A percentile compares a stretch with the other conserved stretches of the same genome.
phyloP scores from a whole-genome alignment of 164 flowering plant species.

The Cinnamomum micranthum region DNA sequence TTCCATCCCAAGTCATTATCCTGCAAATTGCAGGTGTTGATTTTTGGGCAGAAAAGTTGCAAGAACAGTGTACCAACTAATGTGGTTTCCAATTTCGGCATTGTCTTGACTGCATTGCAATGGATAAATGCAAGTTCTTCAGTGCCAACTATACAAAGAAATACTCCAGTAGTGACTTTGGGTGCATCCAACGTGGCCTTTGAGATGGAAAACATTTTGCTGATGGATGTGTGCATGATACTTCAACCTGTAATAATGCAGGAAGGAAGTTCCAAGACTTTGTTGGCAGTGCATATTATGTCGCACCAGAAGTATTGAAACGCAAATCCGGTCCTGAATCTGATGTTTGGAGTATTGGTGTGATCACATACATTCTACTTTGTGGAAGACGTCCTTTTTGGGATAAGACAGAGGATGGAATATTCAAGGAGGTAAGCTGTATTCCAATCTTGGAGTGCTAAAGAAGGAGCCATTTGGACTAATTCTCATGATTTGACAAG shows the following conservation, averaged over 20 bases:
- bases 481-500: background rate
- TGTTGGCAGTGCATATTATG: conserved; percentile 98
- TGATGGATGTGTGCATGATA: background rate
- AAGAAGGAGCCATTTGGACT: background rate
- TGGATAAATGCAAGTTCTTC: background rate
- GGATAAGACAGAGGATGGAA: conserved; percentile 99
- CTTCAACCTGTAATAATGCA: conserved; percentile 26
- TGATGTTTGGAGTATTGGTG: conserved; percentile 99
- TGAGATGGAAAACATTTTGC: background rate
- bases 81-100: background rate
- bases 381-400: conserved; percentile 98
- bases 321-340: conserved; percentile 98
- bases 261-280: conserved; percentile 83
- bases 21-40: background rate
- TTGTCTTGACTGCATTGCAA: background rate
- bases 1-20: background rate
- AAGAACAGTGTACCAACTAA: background rate
- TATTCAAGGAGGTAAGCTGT: conserved; percentile 80
- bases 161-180: background rate
- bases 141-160: background rate
- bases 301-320: conserved; percentile 95
- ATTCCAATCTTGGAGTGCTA: background rate
- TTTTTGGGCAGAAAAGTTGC: background rate
- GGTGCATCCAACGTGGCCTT: background rate
- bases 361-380: conserved; percentile 92